These are phyloP conservation scores for Penicillium sp. DNA, from an alignment of 2,329 filamentous ascomycete species.

Conservation along the genomic window DNA sequence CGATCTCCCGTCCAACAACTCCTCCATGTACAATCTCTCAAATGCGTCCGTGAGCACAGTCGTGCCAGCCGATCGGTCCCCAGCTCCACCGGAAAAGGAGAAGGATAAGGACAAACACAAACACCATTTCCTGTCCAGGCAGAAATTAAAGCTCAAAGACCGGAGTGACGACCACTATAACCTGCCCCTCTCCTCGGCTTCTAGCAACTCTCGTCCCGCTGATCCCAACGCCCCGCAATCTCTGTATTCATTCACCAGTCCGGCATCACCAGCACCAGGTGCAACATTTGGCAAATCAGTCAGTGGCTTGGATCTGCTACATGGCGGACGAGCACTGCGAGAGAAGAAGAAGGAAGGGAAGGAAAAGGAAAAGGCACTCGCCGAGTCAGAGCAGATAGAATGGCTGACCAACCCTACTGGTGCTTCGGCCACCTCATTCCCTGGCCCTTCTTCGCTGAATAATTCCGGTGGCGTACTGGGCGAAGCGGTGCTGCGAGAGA, in stretches of 20 bases:
- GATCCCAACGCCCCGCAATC: constrained; percentile 63
- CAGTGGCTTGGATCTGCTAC: constrained; percentile 73
- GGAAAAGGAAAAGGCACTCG: constrained; percentile 61
- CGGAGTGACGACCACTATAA: constrained; percentile 54
- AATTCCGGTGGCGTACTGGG: constrained; percentile 30
- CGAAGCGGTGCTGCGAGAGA: constrained; percentile 41
- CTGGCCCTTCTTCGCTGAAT: constrained; percentile 38
- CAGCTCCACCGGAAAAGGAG: constrained; percentile 40
- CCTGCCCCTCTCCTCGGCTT: constrained; percentile 62
- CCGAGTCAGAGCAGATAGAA: constrained; percentile 38
- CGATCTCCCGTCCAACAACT: constrained; percentile 53
- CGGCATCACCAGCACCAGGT: constrained; percentile 60
- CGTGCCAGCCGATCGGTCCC: constrained; percentile 48
- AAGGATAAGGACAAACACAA: constrained; percentile 51
- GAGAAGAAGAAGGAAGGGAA: constrained; percentile 80
- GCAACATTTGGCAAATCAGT: constrained; percentile 74
- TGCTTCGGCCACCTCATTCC: constrained; percentile 27
- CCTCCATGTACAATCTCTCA: constrained; percentile 59
- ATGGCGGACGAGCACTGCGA: constrained; percentile 70
- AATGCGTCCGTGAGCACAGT: constrained; percentile 63
- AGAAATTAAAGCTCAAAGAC: constrained; percentile 64
- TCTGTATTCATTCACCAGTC: constrained; percentile 61
- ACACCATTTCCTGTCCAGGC: constrained; percentile 64
- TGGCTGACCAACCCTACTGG: constrained; percentile 30
- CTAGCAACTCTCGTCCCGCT: constrained; percentile 62